Percentiles rank a stretch among this genome's conserved stretches.
Evolutionary conservation across 805 yeast species (phyloP).

Genomic region (Pichia californica): DNA sequence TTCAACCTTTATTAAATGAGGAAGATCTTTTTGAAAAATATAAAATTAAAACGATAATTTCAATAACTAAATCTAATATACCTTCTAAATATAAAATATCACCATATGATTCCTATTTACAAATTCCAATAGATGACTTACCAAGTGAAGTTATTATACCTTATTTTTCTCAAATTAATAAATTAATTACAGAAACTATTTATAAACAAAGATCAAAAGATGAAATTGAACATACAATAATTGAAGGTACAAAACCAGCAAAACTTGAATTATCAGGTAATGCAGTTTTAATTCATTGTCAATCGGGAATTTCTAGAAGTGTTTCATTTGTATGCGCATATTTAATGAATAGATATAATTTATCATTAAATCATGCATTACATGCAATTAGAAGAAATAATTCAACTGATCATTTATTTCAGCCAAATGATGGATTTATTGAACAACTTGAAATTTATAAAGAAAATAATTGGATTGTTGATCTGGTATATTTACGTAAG

Average conservation of each 20-base stretch:
- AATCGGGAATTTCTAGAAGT: constrained; percentile 47
- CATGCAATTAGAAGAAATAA: constrained; percentile 70
- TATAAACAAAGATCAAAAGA: constrained; percentile 29
- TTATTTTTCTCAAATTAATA: constrained; percentile 52
- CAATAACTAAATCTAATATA: constrained; percentile 59
- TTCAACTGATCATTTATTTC: constrained; percentile 35
- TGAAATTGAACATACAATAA: constrained; percentile 9
- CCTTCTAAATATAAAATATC: constrained; percentile 41
- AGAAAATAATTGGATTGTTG: constrained; percentile 34
- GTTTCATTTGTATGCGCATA: constrained; percentile 41
- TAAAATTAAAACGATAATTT: constrained; percentile 65
- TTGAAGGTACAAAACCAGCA: constrained; percentile 24
- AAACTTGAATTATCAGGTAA: constrained; percentile 16
- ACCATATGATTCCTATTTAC: constrained; percentile 46
- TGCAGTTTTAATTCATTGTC: constrained; percentile 42
- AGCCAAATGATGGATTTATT: constrained; percentile 70
- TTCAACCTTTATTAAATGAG: constrained; percentile 53
- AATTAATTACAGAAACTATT: constrained; percentile 61
- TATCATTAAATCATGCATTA: constrained; percentile 54
- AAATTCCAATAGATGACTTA: constrained; percentile 69
- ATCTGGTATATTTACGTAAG: constrained; percentile 20
- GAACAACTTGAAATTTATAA: constrained; percentile 66
- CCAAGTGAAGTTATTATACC: constrained; percentile 59
- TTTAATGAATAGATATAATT: constrained; percentile 46
- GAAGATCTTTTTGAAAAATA: constrained; percentile 43